Base-by-base conservation (phyloP, 257 asterid species). In the Solanum gracilifrons region DNA sequence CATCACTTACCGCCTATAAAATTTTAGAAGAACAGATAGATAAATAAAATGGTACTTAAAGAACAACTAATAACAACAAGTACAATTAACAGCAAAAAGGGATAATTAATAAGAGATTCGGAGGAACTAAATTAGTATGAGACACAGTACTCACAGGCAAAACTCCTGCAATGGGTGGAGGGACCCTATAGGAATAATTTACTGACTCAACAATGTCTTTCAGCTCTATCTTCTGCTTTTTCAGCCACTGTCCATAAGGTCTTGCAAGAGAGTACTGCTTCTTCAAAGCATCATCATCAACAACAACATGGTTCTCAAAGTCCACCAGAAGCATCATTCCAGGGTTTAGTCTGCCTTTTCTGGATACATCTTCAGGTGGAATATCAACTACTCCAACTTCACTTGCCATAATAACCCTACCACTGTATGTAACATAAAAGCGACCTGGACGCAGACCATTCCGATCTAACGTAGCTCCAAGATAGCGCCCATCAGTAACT, bases 271-370 rank as follows among this genome's bases (percentile, higher is more conserved):
- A 96, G 89, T 97, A 97, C 89, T 96, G 99, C 86, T 95, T 96
- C 95, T 96, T 97, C 92, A 97, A 90, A 91, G 99, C 99, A 71
- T 96, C 98, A 88, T 97, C 98, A 90, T 97, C 99, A 0, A 97
- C 99, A 76, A 97, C 98, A 86, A 93, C 93, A 89, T 96, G 98
- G 89, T 97, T 97, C 93, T 97, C 99, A 91, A 97, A 97, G 93
- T 97, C 99, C 88, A 97, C 99, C 76, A 97, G 96, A 89, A 97
- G 99, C 99, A 97, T 97, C 99, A 97, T 97, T 77, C 99, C 99
- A 86, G 99, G 99, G 90, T 97, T 97, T 84, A 97, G 98, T 90
- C 99, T 94, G 87, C 99, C 99, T 91, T 97, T 97, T 91, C 96
- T 93, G 87, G 94, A 90, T 58, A 97, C 98, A 91, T 97, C 99